Evolutionary conservation across 2,329 filamentous ascomycete genomes (phyloP), one percentile per base, ranked within the genome.

Genomic region (Didymella lethalis): DNA sequence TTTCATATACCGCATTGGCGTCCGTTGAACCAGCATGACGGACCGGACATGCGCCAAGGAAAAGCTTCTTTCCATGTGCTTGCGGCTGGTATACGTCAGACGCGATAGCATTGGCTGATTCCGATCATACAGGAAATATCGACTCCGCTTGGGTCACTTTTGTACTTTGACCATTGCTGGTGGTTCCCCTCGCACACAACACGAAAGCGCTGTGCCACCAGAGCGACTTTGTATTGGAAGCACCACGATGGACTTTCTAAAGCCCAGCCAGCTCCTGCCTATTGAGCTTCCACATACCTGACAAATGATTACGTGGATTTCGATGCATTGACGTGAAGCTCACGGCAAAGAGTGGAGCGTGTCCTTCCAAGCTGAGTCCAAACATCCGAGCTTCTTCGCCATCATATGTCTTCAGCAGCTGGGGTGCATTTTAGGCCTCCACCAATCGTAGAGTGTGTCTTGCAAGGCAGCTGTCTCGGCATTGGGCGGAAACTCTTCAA

Each of bases 401-500:
- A 57, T 54, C 61, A 43, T 46, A 71, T 69, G 66, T 62, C 64
- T 62, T 57, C 61, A 55, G 43, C 52, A 38, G 46, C 57, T 50
- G 50, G 57, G 28, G 43, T 55, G 28, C 38, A 50, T 10, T 72
- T 73, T 58, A 70, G 65, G 48, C 61, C 66, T 58, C 69, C 69
- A 49, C 67, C 69, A 32, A 63, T 64, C 48, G 65, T 69, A 48
- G 60, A 66, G 54, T 73, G 70, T 47, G 43, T 70, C 26, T 64
- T 61, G 46, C 58, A 54, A 52, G 43, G 57, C 23, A 58, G 54
- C 52, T 72, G 70, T 61, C 64, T 73, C 49, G 65, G 71, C 50
- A 66, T 72, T 47, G 68, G 69, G 41, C 71, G 64, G 63, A 72
- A 71, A 54, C 44, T 70, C 40, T 58, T 66, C 43, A 47, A 57